Evolutionary conservation across 495 filamentous ascomycete genomes (phyloP), one percentile per base, ranked within the genome.

Genomic region (Hypoxylon lienhwacheense): DNA sequence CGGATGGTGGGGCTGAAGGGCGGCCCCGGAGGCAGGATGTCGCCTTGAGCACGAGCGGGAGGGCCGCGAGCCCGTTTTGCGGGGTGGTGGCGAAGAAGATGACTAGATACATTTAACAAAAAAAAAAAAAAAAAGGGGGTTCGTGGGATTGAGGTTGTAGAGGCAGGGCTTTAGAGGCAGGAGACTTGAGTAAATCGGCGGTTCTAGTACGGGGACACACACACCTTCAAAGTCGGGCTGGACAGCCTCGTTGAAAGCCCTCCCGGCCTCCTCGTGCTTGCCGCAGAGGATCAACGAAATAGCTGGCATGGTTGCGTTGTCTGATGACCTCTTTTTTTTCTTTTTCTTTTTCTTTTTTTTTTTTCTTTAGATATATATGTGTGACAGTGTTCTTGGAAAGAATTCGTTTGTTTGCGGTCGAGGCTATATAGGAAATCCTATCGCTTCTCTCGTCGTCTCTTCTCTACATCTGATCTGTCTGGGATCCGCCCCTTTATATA

Each of bases 191-290:
- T 5, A 14, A 17, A 11, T n/a, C n/a, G n/a, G n/a, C n/a, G n/a
- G n/a, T n/a, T n/a, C n/a, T n/a, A n/a, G n/a, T n/a, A n/a, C n/a
- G n/a, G n/a, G n/a, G n/a, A 28, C 21, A 20, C 11, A 28, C 5
- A 2, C 32, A 61, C 58, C 52, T 12, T 62, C 53, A 6, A 44
- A 62, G 36, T 57, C 43, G 11, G 59, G 59, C 47, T 53, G 32
- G 1, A 57, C 2, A 4, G 47, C 59, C 22, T 62, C 59, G 37
- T 33, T 45, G 43, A 62, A 62, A 28, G 47, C 26, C 26, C 49
- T 52, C 16, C 47, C 47, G 3, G 36, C 21, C 25, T 48, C 36
- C 33, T 57, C 53, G 26, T 17, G 58, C 20, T 62, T 24, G 17
- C 59, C 59, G 7, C 35, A 36, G 31, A 62, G 53, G 32, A 58